Conservation (phyloP, 2,329 filamentous ascomycete species). For the Fulvia fulva region DNA sequence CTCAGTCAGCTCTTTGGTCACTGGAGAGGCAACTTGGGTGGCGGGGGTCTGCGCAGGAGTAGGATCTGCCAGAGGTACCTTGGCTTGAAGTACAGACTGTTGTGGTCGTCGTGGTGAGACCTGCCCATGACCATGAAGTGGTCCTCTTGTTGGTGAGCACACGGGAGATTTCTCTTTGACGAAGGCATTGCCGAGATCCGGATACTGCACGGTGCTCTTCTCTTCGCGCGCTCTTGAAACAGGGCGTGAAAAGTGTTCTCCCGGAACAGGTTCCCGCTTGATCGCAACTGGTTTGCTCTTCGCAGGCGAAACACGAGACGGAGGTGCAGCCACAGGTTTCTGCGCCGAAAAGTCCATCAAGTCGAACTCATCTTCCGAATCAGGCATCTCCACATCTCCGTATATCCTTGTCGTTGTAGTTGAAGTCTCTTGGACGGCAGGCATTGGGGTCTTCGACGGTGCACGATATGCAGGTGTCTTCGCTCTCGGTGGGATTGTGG, state of each 20-base stretch:
- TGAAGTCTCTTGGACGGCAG: background rate
- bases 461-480: background rate
- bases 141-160: background rate
- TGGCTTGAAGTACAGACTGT: background rate
- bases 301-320: background rate
- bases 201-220: background rate
- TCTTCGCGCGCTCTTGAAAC: background rate
- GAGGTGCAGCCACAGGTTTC: background rate
- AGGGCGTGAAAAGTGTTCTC: background rate
- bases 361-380: conserved; percentile 29
- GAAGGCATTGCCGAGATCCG: conserved; percentile 2
- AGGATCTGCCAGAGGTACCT: background rate
- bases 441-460: background rate
- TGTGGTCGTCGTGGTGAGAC: background rate
- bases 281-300: background rate
- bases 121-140: background rate
- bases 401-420: background rate
- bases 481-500: conserved; percentile 34
- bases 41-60: conserved; percentile 12
- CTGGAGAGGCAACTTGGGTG: conserved; percentile 14
- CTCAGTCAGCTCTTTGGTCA: conserved; percentile 3
- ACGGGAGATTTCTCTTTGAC: background rate
- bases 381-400: conserved; percentile 13
- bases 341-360: conserved; percentile 24
- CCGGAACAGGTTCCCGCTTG: background rate